Percentiles rank a stretch among this genome's conserved stretches.
phyloP scores from a whole-genome alignment of 495 filamentous ascomycete species.

The Aspergillus kassunensis region DNA sequence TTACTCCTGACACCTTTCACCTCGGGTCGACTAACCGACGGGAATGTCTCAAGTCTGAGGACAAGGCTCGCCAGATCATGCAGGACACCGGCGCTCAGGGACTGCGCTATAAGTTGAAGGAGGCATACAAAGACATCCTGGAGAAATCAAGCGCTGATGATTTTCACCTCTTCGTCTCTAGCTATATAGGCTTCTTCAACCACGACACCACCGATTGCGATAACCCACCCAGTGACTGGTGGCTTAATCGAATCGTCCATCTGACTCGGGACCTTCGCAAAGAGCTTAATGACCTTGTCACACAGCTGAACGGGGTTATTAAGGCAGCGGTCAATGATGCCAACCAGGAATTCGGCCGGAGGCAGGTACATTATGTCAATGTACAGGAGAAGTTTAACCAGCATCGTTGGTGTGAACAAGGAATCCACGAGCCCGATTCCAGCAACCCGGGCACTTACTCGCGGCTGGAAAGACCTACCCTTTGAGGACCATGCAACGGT shows the following conservation, averaged over 20 bases:
- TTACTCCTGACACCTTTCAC: neutral
- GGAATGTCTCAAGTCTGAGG: neutral
- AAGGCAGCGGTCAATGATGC: neutral
- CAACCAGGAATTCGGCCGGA: neutral
- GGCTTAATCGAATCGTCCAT: neutral
- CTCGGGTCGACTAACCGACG: neutral
- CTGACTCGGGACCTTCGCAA: constrained; percentile 1
- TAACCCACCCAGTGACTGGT: neutral
- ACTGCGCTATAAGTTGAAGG: neutral
- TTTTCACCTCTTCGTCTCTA: neutral
- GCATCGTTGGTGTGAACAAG: constrained; percentile 1
- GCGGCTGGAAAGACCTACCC: neutral
- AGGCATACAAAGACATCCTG: constrained; percentile 1
- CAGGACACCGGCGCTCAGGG: neutral
- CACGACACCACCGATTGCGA: constrained; percentile 3
- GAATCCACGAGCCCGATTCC: neutral
- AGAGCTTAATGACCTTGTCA: constrained; percentile 1
- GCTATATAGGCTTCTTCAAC: constrained; percentile 5
- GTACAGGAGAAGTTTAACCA: neutral
- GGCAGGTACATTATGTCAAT: neutral
- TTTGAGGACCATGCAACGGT: neutral
- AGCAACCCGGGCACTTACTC: neutral
- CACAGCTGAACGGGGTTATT: neutral
- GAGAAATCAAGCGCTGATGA: neutral
- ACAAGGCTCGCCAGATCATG: neutral